Percentiles rank a stretch among this genome's conserved stretches.
Evolutionary conservation across 2,329 filamentous ascomycete genomes (phyloP).

Genomic region (Setomelanomma holmii): DNA sequence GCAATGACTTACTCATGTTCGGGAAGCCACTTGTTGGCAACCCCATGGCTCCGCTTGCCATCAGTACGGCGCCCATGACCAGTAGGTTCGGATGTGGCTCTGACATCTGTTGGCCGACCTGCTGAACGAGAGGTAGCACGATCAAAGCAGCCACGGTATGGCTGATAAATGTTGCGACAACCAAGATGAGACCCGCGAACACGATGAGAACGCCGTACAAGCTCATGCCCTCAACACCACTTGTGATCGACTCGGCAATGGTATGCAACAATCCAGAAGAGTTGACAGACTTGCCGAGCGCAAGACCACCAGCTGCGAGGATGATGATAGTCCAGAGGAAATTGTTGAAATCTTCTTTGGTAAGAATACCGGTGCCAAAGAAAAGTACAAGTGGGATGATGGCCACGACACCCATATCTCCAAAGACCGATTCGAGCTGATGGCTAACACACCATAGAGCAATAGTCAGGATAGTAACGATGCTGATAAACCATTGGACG

Average conservation of each 20-base stretch:
- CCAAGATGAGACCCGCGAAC: slow-evolving; percentile 82
- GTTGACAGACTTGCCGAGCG: slow-evolving; percentile 91
- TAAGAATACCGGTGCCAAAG: slow-evolving; percentile 94
- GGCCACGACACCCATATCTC: slow-evolving; percentile 97
- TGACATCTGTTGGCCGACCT: slow-evolving; percentile 82
- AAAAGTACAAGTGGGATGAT: slow-evolving; percentile 96
- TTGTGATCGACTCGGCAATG: slow-evolving; percentile 79
- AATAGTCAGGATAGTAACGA: slow-evolving; percentile 85
- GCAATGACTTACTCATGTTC: slow-evolving; percentile 92
- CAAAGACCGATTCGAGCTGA: slow-evolving; percentile 84
- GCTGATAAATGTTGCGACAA: slow-evolving; percentile 96
- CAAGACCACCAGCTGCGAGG: slow-evolving; percentile 89
- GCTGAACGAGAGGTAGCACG: slow-evolving; percentile 85
- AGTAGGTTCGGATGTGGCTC: slow-evolving; percentile 92
- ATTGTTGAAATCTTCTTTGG: slow-evolving; percentile 99
- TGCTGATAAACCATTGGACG: slow-evolving; percentile 89
- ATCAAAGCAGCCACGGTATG: slow-evolving; percentile 97
- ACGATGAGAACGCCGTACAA: slow-evolving; percentile 87
- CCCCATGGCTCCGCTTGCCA: slow-evolving; percentile 98
- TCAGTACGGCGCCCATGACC: slow-evolving; percentile 93
- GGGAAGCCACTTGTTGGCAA: slow-evolving; percentile 96
- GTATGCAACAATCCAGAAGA: slow-evolving; percentile 91
- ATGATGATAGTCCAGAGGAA: slow-evolving; percentile 99
- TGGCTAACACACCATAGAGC: slow-evolving; percentile 91
- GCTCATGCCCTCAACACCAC: slow-evolving; percentile 75